phyloP scores from a whole-genome alignment of 495 filamentous ascomycete species.

The Hypomontagnella monticulosa region DNA sequence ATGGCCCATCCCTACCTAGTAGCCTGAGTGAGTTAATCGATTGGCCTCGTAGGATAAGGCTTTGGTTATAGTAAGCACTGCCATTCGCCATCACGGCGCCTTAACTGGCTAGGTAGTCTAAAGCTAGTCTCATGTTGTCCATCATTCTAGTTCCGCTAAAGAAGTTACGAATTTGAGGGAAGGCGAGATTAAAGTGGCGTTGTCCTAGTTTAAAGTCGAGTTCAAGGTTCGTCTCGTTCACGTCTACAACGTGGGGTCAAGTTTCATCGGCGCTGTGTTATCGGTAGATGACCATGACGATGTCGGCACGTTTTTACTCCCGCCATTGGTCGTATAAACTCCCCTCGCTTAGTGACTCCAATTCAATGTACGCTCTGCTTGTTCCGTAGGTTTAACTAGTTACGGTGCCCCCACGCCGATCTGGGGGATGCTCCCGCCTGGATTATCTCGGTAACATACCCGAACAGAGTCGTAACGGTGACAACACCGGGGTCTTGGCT shows the following conservation, averaged over 20 bases:
- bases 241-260: constrained; percentile 12
- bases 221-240: neutral
- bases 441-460: constrained; percentile 40
- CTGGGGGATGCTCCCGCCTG: constrained; percentile 22
- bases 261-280: constrained; percentile 25
- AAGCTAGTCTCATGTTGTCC: neutral
- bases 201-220: neutral
- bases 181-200: neutral
- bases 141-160: neutral
- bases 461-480: constrained; percentile 33
- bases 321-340: constrained; percentile 11
- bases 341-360: constrained; percentile 10
- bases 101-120: neutral
- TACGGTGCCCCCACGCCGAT: constrained; percentile 32
- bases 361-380: constrained; percentile 5
- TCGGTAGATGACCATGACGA: constrained; percentile 26
- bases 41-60: constrained; percentile 1
- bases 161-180: neutral
- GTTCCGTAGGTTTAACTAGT: constrained; percentile 6
- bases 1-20: neutral
- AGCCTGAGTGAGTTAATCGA: constrained; percentile 6
- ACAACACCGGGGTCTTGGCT: constrained; percentile 34
- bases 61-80: constrained; percentile 27
- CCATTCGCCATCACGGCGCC: constrained; percentile 1
- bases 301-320: constrained; percentile 3